A percentile compares a stretch with the other conserved stretches of the same genome.
These are phyloP conservation scores for Boehmeria nivea DNA, from an alignment of 306 rosid genomes.

Conservation along the genomic window DNA sequence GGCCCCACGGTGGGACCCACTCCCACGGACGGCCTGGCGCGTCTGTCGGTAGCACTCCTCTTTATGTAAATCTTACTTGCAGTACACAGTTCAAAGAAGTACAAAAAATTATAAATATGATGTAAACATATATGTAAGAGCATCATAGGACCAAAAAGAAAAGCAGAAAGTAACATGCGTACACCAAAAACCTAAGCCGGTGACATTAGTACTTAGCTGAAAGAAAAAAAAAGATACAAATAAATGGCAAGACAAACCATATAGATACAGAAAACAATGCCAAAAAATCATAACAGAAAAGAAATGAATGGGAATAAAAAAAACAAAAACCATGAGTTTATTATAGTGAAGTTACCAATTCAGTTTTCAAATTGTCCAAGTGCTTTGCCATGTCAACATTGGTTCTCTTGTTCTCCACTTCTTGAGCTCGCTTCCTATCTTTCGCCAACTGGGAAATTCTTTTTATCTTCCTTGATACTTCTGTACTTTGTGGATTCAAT, in stretches of 20 bases:
- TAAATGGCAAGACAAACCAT: conserved; percentile 25
- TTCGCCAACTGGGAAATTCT: conserved; percentile 55
- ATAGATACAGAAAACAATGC: neutral
- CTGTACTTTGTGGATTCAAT: conserved; percentile 80
- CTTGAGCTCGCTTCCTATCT: conserved; percentile 73
- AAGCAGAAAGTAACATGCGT: too few relatives aligned
- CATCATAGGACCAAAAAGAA: too few relatives aligned
- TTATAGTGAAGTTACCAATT: conserved; percentile 56
- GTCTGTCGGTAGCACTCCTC: too few relatives aligned
- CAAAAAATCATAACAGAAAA: neutral
- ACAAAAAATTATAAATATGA: conserved; percentile 4
- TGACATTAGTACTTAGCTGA: too few relatives aligned
- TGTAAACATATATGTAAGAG: conserved; percentile 12
- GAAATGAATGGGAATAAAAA: too few relatives aligned
- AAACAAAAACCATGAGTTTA: too few relatives aligned
- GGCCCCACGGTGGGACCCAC: too few relatives aligned
- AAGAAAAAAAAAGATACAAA: too few relatives aligned
- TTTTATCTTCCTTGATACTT: conserved; percentile 86
- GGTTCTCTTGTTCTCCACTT: conserved; percentile 77
- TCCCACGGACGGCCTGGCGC: too few relatives aligned
- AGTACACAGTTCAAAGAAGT: conserved; percentile 18
- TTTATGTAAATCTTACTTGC: conserved; percentile 17
- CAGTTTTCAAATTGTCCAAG: conserved; percentile 65
- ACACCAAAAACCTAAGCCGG: too few relatives aligned
- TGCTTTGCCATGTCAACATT: conserved; percentile 79